These are phyloP conservation scores for Pluteus cervinus DNA, from an alignment of 768 basidiomycete species.

Conservation along the genomic window DNA sequence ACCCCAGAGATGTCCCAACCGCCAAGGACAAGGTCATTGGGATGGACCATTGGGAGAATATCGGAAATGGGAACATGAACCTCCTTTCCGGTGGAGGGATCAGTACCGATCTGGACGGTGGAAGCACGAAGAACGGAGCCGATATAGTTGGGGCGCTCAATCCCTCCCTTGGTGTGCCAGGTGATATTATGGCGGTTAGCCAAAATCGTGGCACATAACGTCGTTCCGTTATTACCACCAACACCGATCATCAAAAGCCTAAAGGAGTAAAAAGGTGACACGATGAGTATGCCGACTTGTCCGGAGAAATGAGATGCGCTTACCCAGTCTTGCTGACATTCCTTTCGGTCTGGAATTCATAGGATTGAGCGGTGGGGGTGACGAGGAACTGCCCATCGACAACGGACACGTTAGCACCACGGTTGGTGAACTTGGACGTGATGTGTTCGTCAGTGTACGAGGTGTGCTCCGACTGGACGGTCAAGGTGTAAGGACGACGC, in stretches of 20 bases:
- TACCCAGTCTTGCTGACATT: constrained; percentile 91
- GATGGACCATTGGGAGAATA: constrained; percentile 95
- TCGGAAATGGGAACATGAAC: constrained; percentile 90
- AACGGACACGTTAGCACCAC: constrained; percentile 65
- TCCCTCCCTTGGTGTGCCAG: constrained; percentile 91
- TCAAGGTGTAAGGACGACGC: constrained; percentile 70
- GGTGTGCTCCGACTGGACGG: constrained; percentile 78
- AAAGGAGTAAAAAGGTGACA: constrained; percentile 7
- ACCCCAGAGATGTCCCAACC: constrained; percentile 96
- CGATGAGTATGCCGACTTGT: constrained; percentile 6
- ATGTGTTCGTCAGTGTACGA: constrained; percentile 78
- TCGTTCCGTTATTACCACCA: constrained; percentile 97
- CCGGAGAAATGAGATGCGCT: constrained; percentile 21
- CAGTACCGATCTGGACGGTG: constrained; percentile 85
- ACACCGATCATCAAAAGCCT: constrained; percentile 97
- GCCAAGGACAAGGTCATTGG: constrained; percentile 94
- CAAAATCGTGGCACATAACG: constrained; percentile 88
- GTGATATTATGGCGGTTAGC: constrained; percentile 93
- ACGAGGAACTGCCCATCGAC: constrained; percentile 72
- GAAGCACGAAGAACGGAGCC: constrained; percentile 95
- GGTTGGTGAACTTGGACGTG: constrained; percentile 76
- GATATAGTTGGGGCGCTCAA: constrained; percentile 96
- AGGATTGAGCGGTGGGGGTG: constrained; percentile 73
- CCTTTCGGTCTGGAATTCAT: constrained; percentile 87
- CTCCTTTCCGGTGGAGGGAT: constrained; percentile 77